phyloP scores from a whole-genome alignment of 495 filamentous ascomycete genomes.

The Xanthoparmelia taractica region DNA sequence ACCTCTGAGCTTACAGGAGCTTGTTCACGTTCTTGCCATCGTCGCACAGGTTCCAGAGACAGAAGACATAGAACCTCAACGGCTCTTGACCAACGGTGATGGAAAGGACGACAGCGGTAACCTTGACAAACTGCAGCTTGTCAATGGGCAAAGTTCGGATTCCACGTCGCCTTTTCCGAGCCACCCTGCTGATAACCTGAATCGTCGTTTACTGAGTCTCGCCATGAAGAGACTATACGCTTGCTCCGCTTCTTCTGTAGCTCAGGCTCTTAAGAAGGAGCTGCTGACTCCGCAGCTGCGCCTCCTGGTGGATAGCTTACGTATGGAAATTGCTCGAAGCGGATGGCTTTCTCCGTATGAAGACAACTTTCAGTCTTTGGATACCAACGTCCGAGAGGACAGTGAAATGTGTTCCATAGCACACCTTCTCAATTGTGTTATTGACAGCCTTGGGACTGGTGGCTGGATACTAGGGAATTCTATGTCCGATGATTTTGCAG shows the following conservation, averaged over 20 bases:
- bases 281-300: conserved; percentile 62
- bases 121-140: conserved; percentile 7
- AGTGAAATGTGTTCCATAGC: conserved; percentile 42
- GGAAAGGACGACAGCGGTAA: not conserved
- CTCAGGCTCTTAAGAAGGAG: conserved; percentile 54
- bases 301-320: conserved; percentile 65
- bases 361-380: conserved; percentile 46
- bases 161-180: conserved; percentile 10
- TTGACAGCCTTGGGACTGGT: conserved; percentile 76
- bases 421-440: conserved; percentile 62
- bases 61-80: not conserved
- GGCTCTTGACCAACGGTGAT: conserved; percentile 19
- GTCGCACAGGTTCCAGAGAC: conserved; percentile 23
- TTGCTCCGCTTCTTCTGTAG: conserved; percentile 50
- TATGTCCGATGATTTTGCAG: conserved; percentile 43
- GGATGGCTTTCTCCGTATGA: conserved; percentile 65
- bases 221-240: conserved; percentile 47
- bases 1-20: conserved; percentile 40
- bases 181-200: conserved; percentile 18
- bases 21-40: conserved; percentile 33
- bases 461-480: conserved; percentile 67
- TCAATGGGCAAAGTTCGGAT: not conserved
- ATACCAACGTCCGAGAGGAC: conserved; percentile 47
- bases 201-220: conserved; percentile 6
- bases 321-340: conserved; percentile 53